Evolutionary conservation across 2,329 filamentous ascomycete species (phyloP), one percentile per base, ranked within the genome.

Genomic region (Alternaria infectoria): DNA sequence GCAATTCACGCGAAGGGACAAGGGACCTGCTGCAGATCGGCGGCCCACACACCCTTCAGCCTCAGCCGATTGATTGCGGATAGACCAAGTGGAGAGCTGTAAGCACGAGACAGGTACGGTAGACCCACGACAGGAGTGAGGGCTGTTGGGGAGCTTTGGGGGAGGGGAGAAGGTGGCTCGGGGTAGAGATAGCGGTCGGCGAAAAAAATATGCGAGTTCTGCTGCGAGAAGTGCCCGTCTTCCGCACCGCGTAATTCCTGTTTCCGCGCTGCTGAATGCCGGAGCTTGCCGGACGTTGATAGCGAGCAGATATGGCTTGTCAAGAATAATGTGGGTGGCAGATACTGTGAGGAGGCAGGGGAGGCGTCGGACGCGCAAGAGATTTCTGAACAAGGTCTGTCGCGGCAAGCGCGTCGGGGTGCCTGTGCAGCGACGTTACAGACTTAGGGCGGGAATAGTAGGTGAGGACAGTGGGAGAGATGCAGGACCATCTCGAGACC

Each of bases 21-120:
- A 77, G 76, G 76, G 72, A 72, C 68, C 47, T 71, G 64, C 52
- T 76, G 76, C 73, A 76, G 76, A 77, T 77, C 74, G 66, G 71
- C 49, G 75, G 71, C 74, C 75, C 75, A 77, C 72, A 65, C 66
- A 68, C 54, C 60, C 69, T 77, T 78, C 73, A 78, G 76, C 74
- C 75, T 79, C 76, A 76, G 69, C 71, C 74, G 76, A 75, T 68
- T 66, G 66, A 65, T 68, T 73, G 72, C 72, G 73, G 74, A 74
- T 67, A 67, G 69, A 61, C 72, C 74, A 77, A 76, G 73, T 75
- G 75, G 75, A 77, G 75, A 69, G 63, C 58, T 67, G 62, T 62
- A 61, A 72, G 73, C 74, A 73, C 73, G 69, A 75, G 73, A 73
- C 68, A 76, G 73, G 75, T 62, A 75, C 74, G 71, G 62, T 52